Percentiles rank a stretch among this genome's conserved stretches.
phyloP scores from a whole-genome alignment of 208 protist species.

The Herpetomonas muscarum region DNA sequence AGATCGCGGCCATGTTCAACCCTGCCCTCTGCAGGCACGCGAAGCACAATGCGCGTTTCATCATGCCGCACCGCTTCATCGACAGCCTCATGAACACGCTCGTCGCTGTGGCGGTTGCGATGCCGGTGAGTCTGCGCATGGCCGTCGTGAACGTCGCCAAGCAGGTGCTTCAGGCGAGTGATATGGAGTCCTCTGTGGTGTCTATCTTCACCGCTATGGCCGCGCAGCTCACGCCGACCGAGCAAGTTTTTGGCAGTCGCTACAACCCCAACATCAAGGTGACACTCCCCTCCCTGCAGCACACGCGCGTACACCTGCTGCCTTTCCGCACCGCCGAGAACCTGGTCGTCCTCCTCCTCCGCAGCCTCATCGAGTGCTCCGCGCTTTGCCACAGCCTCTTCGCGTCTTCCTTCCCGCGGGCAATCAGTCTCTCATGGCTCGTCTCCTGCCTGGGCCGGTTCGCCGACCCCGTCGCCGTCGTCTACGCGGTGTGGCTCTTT shows the following conservation, averaged over 20 bases:
- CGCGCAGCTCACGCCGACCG: conserved; percentile 56
- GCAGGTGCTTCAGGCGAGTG: conserved; percentile 65
- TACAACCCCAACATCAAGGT: conserved; percentile 24
- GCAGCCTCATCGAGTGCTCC: conserved; percentile 50
- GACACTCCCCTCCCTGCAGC: conserved; percentile 29
- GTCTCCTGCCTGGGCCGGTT: conserved; percentile 54
- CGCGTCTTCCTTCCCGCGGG: conserved; percentile 33
- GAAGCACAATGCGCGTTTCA: conserved; percentile 54
- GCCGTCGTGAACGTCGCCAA: conserved; percentile 54
- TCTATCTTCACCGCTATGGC: conserved; percentile 46
- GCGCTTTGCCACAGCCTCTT: conserved; percentile 26
- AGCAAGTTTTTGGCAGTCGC: conserved; percentile 15
- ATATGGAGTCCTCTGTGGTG: conserved; percentile 60
- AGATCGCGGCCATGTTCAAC: conserved; percentile 48
- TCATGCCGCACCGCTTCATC: conserved; percentile 55
- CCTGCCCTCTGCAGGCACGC: conserved; percentile 57
- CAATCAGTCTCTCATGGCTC: conserved; percentile 70
- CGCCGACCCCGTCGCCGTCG: conserved; percentile 55
- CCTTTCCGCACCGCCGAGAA: conserved; percentile 39
- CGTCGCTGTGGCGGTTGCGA: conserved; percentile 20
- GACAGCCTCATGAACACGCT: conserved; percentile 72
- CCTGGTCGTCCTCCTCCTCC: conserved; percentile 44
- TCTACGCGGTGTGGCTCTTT: conserved; percentile 72
- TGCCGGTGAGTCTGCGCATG: conserved; percentile 29
- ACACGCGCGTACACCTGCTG: conserved; percentile 23